Evolutionary conservation across 352 stramenopile species (phyloP).

Genomic region (Globisporangium nunn): DNA sequence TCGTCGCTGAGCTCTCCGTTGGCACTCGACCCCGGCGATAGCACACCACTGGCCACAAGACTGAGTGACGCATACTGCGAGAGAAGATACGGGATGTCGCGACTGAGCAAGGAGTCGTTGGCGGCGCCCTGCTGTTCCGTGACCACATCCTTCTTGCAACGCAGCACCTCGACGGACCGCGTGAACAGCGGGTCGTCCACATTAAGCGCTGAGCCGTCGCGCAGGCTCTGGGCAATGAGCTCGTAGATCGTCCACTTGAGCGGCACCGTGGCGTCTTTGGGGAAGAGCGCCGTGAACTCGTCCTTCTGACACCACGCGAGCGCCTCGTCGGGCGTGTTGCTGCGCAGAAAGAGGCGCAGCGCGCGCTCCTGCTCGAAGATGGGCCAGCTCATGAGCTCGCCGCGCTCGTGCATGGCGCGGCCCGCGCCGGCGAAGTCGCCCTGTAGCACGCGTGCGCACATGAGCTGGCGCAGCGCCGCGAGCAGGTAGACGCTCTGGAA

Average conservation of each 20-base stretch:
- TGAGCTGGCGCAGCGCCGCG: constrained; percentile 51
- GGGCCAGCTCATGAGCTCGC: constrained; percentile 67
- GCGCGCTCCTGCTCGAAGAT: constrained; percentile 64
- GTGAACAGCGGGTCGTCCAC: constrained; percentile 58
- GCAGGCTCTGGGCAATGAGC: constrained; percentile 45
- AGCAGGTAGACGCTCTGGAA: constrained; percentile 62
- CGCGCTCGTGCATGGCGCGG: constrained; percentile 57
- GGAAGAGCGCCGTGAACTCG: constrained; percentile 40
- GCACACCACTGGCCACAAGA: constrained; percentile 32
- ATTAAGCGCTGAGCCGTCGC: constrained; percentile 30
- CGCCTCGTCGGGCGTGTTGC: constrained; percentile 37
- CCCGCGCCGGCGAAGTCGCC: constrained; percentile 42
- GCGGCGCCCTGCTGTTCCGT: constrained; percentile 22
- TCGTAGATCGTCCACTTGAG: constrained; percentile 74
- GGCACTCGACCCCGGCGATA: constrained; percentile 16
- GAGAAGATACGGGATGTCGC: constrained; percentile 64
- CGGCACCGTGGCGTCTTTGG: constrained; percentile 50
- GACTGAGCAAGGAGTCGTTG: constrained; percentile 42
- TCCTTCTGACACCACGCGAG: constrained; percentile 53
- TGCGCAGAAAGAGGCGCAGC: constrained; percentile 48
- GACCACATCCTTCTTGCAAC: constrained; percentile 53
- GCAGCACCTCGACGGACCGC: constrained; percentile 43
- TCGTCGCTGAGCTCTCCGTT: constrained; percentile 28
- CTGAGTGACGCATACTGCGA: constrained; percentile 62
- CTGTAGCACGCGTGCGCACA: constrained; percentile 54